Evolutionary conservation across 768 basidiomycete genomes (phyloP).

Genomic region (Serendipita sp.): DNA sequence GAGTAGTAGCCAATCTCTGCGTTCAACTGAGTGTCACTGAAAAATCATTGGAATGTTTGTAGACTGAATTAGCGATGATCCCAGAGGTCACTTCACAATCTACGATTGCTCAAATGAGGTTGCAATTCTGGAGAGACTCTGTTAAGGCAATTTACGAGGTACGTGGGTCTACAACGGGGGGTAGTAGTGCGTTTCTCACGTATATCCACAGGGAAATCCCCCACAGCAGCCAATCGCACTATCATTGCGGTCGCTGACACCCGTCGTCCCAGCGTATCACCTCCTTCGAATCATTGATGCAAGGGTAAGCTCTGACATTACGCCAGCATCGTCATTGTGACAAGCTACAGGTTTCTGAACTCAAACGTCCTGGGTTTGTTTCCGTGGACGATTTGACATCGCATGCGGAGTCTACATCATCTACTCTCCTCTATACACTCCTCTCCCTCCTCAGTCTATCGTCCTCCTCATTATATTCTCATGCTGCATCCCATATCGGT

Average conservation of each 20-base stretch:
- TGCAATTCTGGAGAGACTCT: slow-evolving; percentile 80
- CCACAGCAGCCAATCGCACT: slow-evolving; percentile 69
- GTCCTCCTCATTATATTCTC: slow-evolving; percentile 36
- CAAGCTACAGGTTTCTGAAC: slow-evolving; percentile 47
- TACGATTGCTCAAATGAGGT: slow-evolving; percentile 61
- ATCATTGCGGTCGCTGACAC: slow-evolving; percentile 44
- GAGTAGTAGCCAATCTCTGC: slow-evolving; percentile 20
- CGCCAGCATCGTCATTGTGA: slow-evolving; percentile 46
- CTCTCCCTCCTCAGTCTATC: slow-evolving; percentile 44
- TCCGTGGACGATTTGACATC: slow-evolving; percentile 41
- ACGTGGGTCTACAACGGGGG: neutral
- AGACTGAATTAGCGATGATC: slow-evolving; percentile 65
- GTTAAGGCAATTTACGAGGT: slow-evolving; percentile 52
- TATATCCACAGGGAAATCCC: slow-evolving; percentile 40
- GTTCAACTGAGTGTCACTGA: neutral
- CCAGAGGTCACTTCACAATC: slow-evolving; percentile 62
- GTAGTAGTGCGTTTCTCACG: neutral
- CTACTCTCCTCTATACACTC: slow-evolving; percentile 59
- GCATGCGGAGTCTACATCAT: slow-evolving; percentile 68
- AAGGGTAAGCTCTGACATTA: slow-evolving; percentile 32
- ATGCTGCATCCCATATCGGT: slow-evolving; percentile 72
- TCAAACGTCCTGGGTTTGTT: neutral
- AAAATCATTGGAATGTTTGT: slow-evolving; percentile 9
- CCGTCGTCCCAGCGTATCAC: slow-evolving; percentile 49
- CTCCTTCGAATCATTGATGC: slow-evolving; percentile 74